Conservation (phyloP, 257 asterid genomes). For the Solanum pimpinellifolium region DNA sequence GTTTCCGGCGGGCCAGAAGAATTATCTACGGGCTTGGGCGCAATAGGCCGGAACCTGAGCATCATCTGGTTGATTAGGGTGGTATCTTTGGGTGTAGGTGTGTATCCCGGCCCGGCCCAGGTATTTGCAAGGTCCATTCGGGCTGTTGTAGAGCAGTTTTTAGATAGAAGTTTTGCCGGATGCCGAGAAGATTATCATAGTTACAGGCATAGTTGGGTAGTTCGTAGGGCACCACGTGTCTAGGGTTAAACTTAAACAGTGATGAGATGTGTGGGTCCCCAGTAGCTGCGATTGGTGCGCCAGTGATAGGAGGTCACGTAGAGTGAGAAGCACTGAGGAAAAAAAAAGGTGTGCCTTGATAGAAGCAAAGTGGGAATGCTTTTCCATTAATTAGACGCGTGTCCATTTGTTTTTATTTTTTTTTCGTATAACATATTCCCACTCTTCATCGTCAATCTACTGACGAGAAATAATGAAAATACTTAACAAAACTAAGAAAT, state of each 20-base stretch:
- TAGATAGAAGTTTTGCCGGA: background rate
- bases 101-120: background rate
- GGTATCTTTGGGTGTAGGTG: background rate
- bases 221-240: constrained; percentile 16
- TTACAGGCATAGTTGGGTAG: background rate
- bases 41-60: constrained; percentile 19
- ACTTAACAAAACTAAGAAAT: too few relatives aligned
- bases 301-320: constrained; percentile 4
- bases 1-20: constrained; percentile 1
- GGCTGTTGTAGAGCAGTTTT: background rate
- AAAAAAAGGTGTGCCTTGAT: constrained; percentile 5
- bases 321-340: constrained; percentile 9
- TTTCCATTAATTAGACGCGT: constrained; percentile 17
- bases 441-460: background rate
- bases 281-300: constrained; percentile 12
- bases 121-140: background rate
- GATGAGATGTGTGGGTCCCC: constrained; percentile 27
- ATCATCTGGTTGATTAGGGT: background rate
- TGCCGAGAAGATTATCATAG: background rate
- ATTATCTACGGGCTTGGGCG: constrained; percentile 27
- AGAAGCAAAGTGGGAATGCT: constrained; percentile 23
- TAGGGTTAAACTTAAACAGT: constrained; percentile 16
- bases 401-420: background rate
- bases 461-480: too few relatives aligned
- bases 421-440: background rate